Evolutionary conservation across 345 rosid species (phyloP).

Genomic region (Aquilaria yunnanensis): DNA sequence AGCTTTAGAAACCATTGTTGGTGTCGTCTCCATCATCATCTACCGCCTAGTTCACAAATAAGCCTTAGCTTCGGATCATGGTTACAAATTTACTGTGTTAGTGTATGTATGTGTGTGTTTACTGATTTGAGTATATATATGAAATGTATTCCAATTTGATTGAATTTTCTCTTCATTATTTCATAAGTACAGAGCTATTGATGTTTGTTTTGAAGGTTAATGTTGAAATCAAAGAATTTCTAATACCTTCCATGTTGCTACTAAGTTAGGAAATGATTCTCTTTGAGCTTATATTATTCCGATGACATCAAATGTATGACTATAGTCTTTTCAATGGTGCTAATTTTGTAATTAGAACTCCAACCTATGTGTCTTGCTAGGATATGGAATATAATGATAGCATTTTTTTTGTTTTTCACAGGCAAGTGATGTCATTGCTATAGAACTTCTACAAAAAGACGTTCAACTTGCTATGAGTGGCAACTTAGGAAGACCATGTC

Average conservation of each 20-base stretch:
- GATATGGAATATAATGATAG: conserved; percentile 8
- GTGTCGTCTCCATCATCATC: no score
- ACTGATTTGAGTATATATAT: no score
- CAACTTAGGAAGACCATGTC: conserved; percentile 79
- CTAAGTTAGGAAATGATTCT: conserved; percentile 87
- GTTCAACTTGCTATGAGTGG: conserved; percentile 81
- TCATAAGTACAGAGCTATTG: no score
- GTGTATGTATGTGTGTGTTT: no score
- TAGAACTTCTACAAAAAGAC: conserved; percentile 96
- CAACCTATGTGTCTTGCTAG: background rate
- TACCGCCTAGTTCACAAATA: no score
- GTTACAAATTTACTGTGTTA: no score
- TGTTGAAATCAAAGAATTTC: conserved; percentile 74
- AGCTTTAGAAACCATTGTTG: no score
- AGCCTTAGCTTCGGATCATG: no score
- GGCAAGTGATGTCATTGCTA: conserved; percentile 98
- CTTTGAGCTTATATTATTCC: conserved; percentile 98
- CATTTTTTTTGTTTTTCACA: conserved; percentile 26
- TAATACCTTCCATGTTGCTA: conserved; percentile 88
- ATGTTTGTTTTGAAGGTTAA: conserved; percentile 46
- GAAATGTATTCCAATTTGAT: no score
- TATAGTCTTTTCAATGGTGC: background rate
- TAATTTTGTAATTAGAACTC: background rate
- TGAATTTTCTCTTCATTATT: no score
- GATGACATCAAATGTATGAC: conserved; percentile 91